Percentiles rank a stretch among this genome's conserved stretches.
These are phyloP conservation scores for Candida oleophila DNA, from an alignment of 805 yeast genomes.

Conservation along the genomic window DNA sequence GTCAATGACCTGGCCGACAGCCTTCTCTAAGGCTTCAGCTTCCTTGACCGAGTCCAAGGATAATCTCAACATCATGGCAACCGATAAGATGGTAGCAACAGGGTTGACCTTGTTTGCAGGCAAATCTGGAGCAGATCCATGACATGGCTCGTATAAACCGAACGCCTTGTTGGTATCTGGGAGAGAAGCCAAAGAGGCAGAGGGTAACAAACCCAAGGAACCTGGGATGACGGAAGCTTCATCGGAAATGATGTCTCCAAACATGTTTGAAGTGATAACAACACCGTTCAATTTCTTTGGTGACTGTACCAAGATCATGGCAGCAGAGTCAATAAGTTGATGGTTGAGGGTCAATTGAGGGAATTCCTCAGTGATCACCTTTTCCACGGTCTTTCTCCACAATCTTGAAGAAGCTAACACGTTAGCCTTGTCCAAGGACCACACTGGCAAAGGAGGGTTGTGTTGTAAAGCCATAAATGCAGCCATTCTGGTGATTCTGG, in stretches of 20 bases:
- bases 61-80: conserved; percentile 95
- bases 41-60: conserved; percentile 81
- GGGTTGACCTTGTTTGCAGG: conserved; percentile 89
- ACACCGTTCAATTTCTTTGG: conserved; percentile 93
- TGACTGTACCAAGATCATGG: conserved; percentile 91
- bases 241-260: conserved; percentile 96
- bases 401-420: conserved; percentile 94
- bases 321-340: conserved; percentile 97
- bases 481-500: conserved; percentile 97
- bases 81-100: conserved; percentile 89
- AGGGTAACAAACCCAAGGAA: conserved; percentile 91
- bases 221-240: conserved; percentile 99
- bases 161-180: conserved; percentile 94
- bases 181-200: conserved; percentile 94
- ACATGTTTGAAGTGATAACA: conserved; percentile 91
- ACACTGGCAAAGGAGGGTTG: conserved; percentile 89
- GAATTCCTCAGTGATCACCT: conserved; percentile 82
- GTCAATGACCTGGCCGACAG: conserved; percentile 82
- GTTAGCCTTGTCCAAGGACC: conserved; percentile 97
- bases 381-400: conserved; percentile 93
- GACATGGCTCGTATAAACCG: conserved; percentile 97
- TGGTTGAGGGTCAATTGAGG: conserved; percentile 86
- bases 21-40: conserved; percentile 85
- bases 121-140: conserved; percentile 97
- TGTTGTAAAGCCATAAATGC: conserved; percentile 93